Evolutionary conservation across 345 rosid genomes (phyloP), one percentile per base, ranked within the genome.

Genomic region (Raphanus sativus): DNA sequence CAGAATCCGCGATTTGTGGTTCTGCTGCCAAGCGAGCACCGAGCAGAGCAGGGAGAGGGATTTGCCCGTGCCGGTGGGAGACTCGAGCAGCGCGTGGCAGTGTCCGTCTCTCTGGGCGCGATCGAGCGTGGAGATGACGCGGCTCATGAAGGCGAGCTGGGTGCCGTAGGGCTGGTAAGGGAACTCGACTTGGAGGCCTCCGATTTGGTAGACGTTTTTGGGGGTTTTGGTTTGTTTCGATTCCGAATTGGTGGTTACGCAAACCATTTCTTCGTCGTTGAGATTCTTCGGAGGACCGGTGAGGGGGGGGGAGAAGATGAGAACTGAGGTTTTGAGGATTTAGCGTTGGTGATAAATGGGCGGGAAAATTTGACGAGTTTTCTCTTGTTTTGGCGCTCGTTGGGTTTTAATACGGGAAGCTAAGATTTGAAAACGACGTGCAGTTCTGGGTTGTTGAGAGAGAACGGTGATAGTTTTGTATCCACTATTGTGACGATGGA

Each of bases 21-120:
- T 88, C 70, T 88, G 90, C 69, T 94, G 99, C 99, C 98, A 92
- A 6, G 98, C 97, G 55, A 94, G 91, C 17, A 86, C 80, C 32
- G 99, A 94, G 83, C 99, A 94, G 10, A 94, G 97, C 75, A 94
- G 88, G 59, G 99, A 94, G n/a, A 94, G 89, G 24, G 99, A 92
- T 79, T 94, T 94, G 0, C 99, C 99, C 1, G 99, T 94, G 2
- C 99, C 99, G 3, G 99, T 94, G 0, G 99, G 99, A 0, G 97
- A 94, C 81, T 94, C 99, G 61, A 94, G 98, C 81, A 94, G 65
- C 2, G 98, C 98, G 75, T 90, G 96, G 74, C 91, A 90, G 70
- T 77, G 96, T 38, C 98, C 99, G 1, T 92, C 98, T 67, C 88
- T 86, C 62, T 74, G 88, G 17, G 98, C 94, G 48, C 99, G 97